Base-by-base conservation (phyloP, 768 basidiomycete genomes). In the Astraeus odoratus region DNA sequence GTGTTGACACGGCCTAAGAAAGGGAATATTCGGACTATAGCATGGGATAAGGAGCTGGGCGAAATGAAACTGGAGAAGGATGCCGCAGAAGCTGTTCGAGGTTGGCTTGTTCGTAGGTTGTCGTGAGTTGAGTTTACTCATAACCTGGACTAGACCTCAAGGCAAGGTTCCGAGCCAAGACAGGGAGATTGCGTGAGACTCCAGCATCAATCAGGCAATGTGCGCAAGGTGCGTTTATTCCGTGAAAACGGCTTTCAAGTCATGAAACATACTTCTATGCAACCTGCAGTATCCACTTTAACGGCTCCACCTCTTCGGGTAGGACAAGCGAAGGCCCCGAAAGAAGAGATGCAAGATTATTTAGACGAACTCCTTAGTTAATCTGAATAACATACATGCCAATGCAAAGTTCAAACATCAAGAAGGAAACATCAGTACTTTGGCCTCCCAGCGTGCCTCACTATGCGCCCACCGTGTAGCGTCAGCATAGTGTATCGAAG, bases 21-120 rank as follows among this genome's bases (percentile, higher is more conserved):
- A 56, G 85, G 84, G 0, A 81, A 77, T 36, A 60, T 78, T 0
- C 72, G 80, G 48, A 61, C 71, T 42, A 76, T 91, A 16, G 74
- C 75, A 43, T 91, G 87, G 87, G 78, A 84, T 49, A 67, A 70
- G 3, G 66, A 75, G 22, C 63, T 90, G 2, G 84, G 87, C 25
- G 69, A 75, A 27, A 66, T 91, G 69, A 75, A 65, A 26, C 73
- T 75, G 18, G 86, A 87, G 50, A 90, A 88, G 55, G 74, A 75
- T 2, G 73, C 75, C 5, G 86, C 86, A 0, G 86, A 89, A 47
- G 87, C 88, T 10, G 75, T 75, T 19, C 70, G 85, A 72, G 88
- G 88, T 86, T 43, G 35, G 69, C 55, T 22, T 16, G n/a, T 38
- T n/a, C 9, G 16, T 20, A 27, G 39, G 8, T 29, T 27, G 20